Conservation (phyloP, 768 basidiomycete genomes). For the Termitomyces heimii region DNA sequence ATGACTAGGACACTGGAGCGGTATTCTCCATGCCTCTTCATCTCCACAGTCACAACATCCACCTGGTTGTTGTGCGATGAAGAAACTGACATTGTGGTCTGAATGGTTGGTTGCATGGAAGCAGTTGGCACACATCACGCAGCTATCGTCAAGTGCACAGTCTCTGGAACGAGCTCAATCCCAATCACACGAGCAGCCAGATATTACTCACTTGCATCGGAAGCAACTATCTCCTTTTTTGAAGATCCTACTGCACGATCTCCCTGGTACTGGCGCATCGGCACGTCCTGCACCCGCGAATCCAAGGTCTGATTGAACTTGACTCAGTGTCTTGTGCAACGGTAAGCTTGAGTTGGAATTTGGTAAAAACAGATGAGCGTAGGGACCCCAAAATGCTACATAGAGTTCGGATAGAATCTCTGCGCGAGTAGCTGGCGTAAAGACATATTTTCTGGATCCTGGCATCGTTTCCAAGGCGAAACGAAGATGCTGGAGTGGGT, state of each 20-base stretch:
- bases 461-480: constrained; percentile 80
- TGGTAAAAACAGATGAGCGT: constrained; percentile 68
- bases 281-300: constrained; percentile 57
- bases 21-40: constrained; percentile 74
- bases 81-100: constrained; percentile 90
- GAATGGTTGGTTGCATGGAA: constrained; percentile 85
- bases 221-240: constrained; percentile 91
- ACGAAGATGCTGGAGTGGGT: constrained; percentile 67
- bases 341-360: constrained; percentile 58
- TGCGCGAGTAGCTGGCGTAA: constrained; percentile 66
- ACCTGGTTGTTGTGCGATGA: constrained; percentile 86
- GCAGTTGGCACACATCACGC: constrained; percentile 85
- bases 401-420: constrained; percentile 82
- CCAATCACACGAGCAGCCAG: not conserved
- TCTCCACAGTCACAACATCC: constrained; percentile 97
- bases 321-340: constrained; percentile 57
- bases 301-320: constrained; percentile 56
- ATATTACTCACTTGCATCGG: constrained; percentile 76
- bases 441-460: constrained; percentile 69
- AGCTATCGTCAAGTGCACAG: constrained; percentile 85
- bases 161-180: constrained; percentile 48
- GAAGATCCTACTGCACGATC: constrained; percentile 81
- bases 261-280: constrained; percentile 56
- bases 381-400: constrained; percentile 75
- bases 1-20: constrained; percentile 70